Base-by-base conservation (phyloP, 2,329 filamentous ascomycete genomes). In the Verticillium dahliae region DNA sequence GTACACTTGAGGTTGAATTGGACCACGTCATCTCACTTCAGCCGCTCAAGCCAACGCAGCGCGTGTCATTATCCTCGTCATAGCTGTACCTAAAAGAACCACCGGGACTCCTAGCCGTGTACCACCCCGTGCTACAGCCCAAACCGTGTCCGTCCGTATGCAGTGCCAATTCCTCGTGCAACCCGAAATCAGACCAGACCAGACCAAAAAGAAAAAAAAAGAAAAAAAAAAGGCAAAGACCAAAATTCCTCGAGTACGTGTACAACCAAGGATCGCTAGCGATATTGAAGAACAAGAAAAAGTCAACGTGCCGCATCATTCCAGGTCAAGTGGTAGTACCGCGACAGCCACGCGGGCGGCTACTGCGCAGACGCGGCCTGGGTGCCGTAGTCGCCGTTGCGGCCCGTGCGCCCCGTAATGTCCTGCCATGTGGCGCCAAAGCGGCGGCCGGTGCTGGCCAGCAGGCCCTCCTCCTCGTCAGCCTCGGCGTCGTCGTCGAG, bases 351-450 rank as follows among this genome's bases (percentile, higher is more conserved):
- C 11, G 13, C 39, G 15, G 15, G 27, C 39, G 15, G 4, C 39
- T 41, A 41, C 45, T 52, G 45, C 45, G 45, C 6, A 6, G n/a
- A 10, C n/a, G 10, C 18, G 41, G 15, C 59, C 31, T 58, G 56
- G 27, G 64, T 62, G 41, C 65, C 61, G 55, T 60, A 62, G 55
- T 58, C 61, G 35, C 65, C 66, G 22, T 65, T 63, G 5, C 67
- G 65, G 13, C 64, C 61, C 0, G 72, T 63, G 61, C 73, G 74
- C 1, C 89, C 90, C 1, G 89, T 91, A 58, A 96, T 89, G 72
- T 96, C 92, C 72, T 94, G 86, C 92, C 92, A 97, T 1, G 90
- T 92, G 5, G 91, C 91, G 54, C 90, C 89, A 67, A 96, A 92
- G 37, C 92, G 83, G 62, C 92, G 80, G 6, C 92, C 87, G 0